Evolutionary conservation across 768 basidiomycete genomes (phyloP).

Genomic region (Leccinellum rugosiceps): DNA sequence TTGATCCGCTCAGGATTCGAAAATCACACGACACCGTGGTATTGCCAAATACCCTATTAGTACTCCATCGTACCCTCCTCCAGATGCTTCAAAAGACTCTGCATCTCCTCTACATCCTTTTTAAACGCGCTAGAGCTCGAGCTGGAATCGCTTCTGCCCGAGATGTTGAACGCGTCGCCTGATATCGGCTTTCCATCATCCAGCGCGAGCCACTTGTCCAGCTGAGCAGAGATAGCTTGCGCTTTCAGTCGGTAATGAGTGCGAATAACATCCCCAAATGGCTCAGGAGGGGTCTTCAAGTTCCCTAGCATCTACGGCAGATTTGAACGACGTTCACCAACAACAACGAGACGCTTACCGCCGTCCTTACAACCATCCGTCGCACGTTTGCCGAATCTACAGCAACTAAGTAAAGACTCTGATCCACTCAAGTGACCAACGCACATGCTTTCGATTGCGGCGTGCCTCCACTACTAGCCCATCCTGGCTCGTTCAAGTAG

Average conservation of each 20-base stretch:
- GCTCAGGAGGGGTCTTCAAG: constrained; percentile 76
- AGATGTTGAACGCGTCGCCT: constrained; percentile 51
- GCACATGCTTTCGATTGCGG: constrained; percentile 75
- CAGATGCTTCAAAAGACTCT: constrained; percentile 50
- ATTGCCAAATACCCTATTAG: neutral
- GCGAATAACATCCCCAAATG: constrained; percentile 81
- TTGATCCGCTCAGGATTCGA: neutral
- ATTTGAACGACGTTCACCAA: constrained; percentile 7
- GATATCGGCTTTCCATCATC: constrained; percentile 69
- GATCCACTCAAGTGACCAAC: constrained; percentile 19
- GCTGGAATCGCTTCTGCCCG: constrained; percentile 35
- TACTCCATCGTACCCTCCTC: constrained; percentile 28
- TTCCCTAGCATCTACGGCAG: constrained; percentile 74
- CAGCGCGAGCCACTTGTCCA: constrained; percentile 72
- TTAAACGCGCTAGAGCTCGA: constrained; percentile 58
- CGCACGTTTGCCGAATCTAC: constrained; percentile 89
- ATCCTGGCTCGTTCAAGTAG: constrained; percentile 90
- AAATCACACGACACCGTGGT: constrained; percentile 16
- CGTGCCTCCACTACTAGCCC: constrained; percentile 71
- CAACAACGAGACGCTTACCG: constrained; percentile 44
- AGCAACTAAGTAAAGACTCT: constrained; percentile 8
- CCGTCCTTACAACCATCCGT: constrained; percentile 87
- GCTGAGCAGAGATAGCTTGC: constrained; percentile 59
- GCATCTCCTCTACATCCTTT: constrained; percentile 72
- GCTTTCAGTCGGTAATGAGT: constrained; percentile 92